These are phyloP conservation scores for Umbelopsis ramanniana DNA, from an alignment of 192 early-diverging fungal genomes.

Conservation along the genomic window DNA sequence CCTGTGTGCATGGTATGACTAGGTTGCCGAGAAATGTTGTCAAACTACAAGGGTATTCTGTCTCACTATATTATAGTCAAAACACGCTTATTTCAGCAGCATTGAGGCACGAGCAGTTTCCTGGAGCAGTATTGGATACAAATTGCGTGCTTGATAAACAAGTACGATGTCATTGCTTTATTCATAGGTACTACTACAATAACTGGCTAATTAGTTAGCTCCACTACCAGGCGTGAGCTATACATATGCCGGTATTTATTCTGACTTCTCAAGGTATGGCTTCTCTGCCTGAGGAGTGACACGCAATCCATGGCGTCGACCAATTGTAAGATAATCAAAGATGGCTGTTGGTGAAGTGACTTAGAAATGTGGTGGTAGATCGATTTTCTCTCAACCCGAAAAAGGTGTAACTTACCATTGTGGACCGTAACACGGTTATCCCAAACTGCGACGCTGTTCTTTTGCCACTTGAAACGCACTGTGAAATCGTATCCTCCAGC, in stretches of 20 bases:
- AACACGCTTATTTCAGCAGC: no score
- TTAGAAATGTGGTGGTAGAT: background rate
- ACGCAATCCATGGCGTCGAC: conserved; percentile 39
- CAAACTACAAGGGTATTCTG: no score
- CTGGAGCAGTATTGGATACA: no score
- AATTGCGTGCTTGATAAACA: no score
- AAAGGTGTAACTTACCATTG: conserved; percentile 37
- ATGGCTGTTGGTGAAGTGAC: conserved; percentile 6
- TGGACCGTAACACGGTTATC: conserved; percentile 65
- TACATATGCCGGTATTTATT: background rate
- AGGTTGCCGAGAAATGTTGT: no score
- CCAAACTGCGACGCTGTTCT: conserved; percentile 70
- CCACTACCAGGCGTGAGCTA: background rate
- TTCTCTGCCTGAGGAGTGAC: conserved; percentile 36
- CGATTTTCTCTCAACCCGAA: background rate
- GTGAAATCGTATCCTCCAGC: conserved; percentile 56
- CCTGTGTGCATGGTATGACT: no score
- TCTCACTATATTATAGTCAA: no score
- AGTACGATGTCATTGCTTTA: no score
- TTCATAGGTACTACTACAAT: no score
- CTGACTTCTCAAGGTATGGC: background rate
- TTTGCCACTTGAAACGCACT: conserved; percentile 60
- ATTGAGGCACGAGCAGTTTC: no score
- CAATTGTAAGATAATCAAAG: conserved; percentile 27
- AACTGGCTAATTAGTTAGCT: no score